Evolutionary conservation across 2,329 filamentous ascomycete species (phyloP).

Genomic region (Exophiala xenobiotica): DNA sequence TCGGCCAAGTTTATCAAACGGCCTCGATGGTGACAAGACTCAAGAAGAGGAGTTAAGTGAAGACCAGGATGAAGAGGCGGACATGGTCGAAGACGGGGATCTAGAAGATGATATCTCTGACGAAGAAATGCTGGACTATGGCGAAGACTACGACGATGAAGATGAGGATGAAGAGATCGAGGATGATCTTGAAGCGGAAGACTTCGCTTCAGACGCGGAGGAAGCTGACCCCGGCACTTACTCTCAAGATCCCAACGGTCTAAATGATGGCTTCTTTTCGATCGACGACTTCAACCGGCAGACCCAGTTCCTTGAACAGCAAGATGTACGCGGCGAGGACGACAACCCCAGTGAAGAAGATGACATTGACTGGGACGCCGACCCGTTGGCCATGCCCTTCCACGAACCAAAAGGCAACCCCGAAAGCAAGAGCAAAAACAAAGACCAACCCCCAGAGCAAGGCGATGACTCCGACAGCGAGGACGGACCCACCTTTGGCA

Average conservation of each 20-base stretch:
- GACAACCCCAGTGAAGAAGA: constrained; percentile 81
- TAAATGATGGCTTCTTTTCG: constrained; percentile 98
- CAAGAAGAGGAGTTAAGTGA: constrained; percentile 22
- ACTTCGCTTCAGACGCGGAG: constrained; percentile 28
- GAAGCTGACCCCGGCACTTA: constrained; percentile 55
- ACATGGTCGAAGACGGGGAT: constrained; percentile 16
- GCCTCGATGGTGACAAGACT: constrained; percentile 12
- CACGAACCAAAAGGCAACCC: constrained; percentile 32
- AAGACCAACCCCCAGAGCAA: constrained; percentile 33
- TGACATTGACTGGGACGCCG: constrained; percentile 80
- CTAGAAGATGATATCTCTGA: constrained; percentile 9
- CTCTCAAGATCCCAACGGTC: constrained; percentile 71
- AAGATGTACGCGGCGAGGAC: constrained; percentile 73
- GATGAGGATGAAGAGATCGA: constrained; percentile 38
- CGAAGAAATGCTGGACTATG: constrained; percentile 29
- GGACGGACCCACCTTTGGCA: constrained; percentile 77
- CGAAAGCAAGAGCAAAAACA: constrained; percentile 17
- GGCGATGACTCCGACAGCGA: constrained; percentile 66
- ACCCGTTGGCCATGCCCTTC: constrained; percentile 59
- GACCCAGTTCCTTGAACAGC: constrained; percentile 82
- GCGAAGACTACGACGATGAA: constrained; percentile 32
- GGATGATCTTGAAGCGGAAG: constrained; percentile 39
- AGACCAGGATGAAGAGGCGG: constrained; percentile 20
- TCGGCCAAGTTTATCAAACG: background rate
- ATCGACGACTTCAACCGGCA: constrained; percentile 97